Evolutionary conservation across 805 yeast genomes (phyloP).

Genomic region (Pichia membranifaciens): DNA sequence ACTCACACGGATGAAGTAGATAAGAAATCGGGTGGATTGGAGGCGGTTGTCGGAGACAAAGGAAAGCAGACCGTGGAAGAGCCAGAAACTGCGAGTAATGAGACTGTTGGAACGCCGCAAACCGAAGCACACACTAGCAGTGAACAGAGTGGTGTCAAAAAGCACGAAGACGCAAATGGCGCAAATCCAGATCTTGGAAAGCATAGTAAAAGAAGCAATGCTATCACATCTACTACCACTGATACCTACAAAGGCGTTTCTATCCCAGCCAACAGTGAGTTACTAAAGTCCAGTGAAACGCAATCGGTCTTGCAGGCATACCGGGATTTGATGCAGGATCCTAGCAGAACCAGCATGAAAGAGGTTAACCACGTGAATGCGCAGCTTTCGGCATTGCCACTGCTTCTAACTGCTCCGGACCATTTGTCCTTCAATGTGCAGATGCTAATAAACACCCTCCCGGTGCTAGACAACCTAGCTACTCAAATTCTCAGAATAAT

Average conservation of each 20-base stretch:
- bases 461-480: constrained; percentile 74
- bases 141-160: too few relatives aligned
- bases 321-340: constrained; percentile 21
- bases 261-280: constrained; percentile 32
- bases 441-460: constrained; percentile 59
- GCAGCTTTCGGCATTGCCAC: constrained; percentile 56
- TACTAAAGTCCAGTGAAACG: constrained; percentile 24
- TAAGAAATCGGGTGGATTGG: not conserved
- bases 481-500: constrained; percentile 72
- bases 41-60: not conserved
- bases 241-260: constrained; percentile 28
- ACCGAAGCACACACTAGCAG: too few relatives aligned
- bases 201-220: not conserved
- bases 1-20: not conserved
- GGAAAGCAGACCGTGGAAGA: not conserved
- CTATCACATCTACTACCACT: constrained; percentile 13
- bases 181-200: not conserved
- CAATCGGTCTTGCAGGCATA: constrained; percentile 24
- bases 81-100: too few relatives aligned
- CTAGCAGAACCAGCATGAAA: constrained; percentile 12
- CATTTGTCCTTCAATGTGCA: constrained; percentile 57
- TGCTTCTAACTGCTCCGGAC: constrained; percentile 51
- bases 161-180: too few relatives aligned
- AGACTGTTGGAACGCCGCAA: too few relatives aligned
- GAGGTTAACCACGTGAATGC: constrained; percentile 32